Evolutionary conservation across 2,329 filamentous ascomycete species (phyloP), one percentile per base, ranked within the genome.

Genomic region (Sporothrix euskadiensis): DNA sequence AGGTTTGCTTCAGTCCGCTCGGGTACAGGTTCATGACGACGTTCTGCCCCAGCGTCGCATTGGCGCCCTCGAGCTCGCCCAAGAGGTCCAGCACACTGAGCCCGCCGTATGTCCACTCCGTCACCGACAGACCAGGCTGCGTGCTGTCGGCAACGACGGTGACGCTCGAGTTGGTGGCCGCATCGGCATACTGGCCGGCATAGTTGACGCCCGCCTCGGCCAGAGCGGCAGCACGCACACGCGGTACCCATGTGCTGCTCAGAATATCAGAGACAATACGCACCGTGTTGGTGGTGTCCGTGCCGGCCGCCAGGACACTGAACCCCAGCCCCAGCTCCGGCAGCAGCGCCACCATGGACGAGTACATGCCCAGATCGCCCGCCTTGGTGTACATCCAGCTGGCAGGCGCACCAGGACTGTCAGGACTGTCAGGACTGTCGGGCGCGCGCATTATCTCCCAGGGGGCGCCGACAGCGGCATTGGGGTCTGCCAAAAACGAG

Each of bases 381-480:
- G 77, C 79, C 76, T 87, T 87, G 52, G 83, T 82, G 77, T 85
- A 85, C 2, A 86, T 86, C 84, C n/a, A 85, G 77, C 0, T 83
- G 74, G 3, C 49, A 8, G 71, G 32, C 80, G 79, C 73, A 83
- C 82, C 0, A 76, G 74, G 4, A 80, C 81, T 73, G 59, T 26
- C 0, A 76, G 74, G 4, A 80, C 81, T 73, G 59, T 26, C 0
- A 76, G 74, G 4, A 80, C 81, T 73, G 59, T 72, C 82, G 77
- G 69, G 69, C n/a, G 79, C 75, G 35, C 83, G 81, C 22, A 81
- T 78, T 59, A 86, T 86, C 75, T 86, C 84, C 84, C 84, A 86
- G 0, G 84, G 83, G 12, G 79, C 80, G 14, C 84, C 85, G 44
- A 85, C 78, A 32, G 81, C 80, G 49, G 80, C 78, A 14, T 30